phyloP scores from a whole-genome alignment of 1,284 basidiomycete genomes.

The Coniferiporia sulphurascens region DNA sequence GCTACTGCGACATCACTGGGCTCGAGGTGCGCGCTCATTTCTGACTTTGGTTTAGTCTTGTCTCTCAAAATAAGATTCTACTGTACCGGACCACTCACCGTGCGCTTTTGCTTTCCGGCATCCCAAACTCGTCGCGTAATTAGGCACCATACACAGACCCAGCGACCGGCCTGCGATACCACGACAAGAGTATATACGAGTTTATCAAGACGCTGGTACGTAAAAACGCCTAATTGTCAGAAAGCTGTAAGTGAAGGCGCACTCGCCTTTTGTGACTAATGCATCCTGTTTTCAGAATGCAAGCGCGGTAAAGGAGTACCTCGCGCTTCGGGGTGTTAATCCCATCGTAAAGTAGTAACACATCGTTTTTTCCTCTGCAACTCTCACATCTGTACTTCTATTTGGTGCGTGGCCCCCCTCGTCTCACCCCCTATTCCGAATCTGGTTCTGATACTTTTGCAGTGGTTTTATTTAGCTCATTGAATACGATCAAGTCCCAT shows the following conservation, averaged over 20 bases:
- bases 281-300: constrained; percentile 32
- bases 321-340: constrained; percentile 46
- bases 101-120: too few species aligned
- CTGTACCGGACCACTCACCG: too few species aligned
- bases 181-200: constrained; percentile 84
- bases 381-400: too few species aligned
- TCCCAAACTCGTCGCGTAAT: not conserved
- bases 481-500: too few species aligned
- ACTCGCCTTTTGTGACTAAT: not conserved
- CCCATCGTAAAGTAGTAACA: constrained; percentile 39
- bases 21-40: constrained; percentile 50
- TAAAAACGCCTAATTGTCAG: constrained; percentile 20
- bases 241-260: not conserved
- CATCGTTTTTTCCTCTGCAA: too few species aligned
- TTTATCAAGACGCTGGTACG: constrained; percentile 74
- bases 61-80: not conserved
- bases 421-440: too few species aligned
- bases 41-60: not conserved
- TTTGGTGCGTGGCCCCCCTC: too few species aligned
- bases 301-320: constrained; percentile 44
- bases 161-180: constrained; percentile 74
- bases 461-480: too few species aligned
- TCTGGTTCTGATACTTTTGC: too few species aligned
- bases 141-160: constrained; percentile 86
- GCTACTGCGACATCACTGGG: constrained; percentile 86